Base-by-base conservation (phyloP, 305 asterid species). In the Solanum aculeatissimum region DNA sequence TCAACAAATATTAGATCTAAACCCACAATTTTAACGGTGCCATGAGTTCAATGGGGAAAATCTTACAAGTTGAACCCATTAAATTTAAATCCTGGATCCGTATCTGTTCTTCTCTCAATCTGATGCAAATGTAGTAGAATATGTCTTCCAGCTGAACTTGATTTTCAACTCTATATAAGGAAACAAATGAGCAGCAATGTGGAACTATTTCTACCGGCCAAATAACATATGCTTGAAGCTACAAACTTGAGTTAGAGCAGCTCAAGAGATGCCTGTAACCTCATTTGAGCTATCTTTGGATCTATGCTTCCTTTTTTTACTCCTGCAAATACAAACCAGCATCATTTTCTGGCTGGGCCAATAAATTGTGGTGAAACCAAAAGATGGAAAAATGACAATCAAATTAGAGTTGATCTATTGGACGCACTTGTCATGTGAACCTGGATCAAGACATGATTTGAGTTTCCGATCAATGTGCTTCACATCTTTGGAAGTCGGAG, bases 381-480 rank as follows among this genome's bases (percentile, higher is more conserved):
- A 45, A 45, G 81, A 47, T 4, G 9, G 4, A 8, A 43, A 15
- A 18, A 32, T 53, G 38, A 83, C 66, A 27, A 72, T n/a, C 45
- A 25, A 27, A 16, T 47, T n/a, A 75, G 25, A 63, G 74, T 16
- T 53, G 70, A 85, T 35, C 4, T 35, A 35, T 72, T 68, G 75
- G 53, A 58, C 62, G 84, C 92, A 96, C 99, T 94, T 96, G 86
- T 96, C 98, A 53, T 95, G 99, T 51, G 95, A 90, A 87, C 93
- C 90, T 25, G 98, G 98, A 89, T 96, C 99, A 90, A 93, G 88
- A 88, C 99, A 96, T 2, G 95, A 92, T 91, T 93, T 96, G 53
- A 96, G 97, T 87, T 96, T 96, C 92, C 98, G 90, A 85, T 96
- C 99, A 29, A 96, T 92, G 93, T 94, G 99, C 91, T 96, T 96